These are phyloP conservation scores for Sutorius eximius DNA, from an alignment of 1,284 basidiomycete species.

Conservation along the genomic window DNA sequence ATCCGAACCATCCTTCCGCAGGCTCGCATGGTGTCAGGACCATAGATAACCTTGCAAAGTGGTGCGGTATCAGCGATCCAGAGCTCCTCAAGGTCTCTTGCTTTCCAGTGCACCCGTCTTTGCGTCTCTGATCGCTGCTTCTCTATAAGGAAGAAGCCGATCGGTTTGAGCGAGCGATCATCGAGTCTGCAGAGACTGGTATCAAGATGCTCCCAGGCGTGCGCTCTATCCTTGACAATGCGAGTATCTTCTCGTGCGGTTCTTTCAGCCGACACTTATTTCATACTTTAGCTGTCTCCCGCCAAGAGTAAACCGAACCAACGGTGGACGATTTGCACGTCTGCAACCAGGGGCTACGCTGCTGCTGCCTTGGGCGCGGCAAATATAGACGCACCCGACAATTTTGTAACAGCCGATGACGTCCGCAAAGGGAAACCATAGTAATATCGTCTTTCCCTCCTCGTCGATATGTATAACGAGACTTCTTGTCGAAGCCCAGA, in stretches of 20 bases:
- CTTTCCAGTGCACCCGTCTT: neutral
- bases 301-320: conserved; percentile 49
- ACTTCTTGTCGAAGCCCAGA: conserved; percentile 60
- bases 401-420: conserved; percentile 78
- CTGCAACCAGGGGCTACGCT: conserved; percentile 63
- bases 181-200: conserved; percentile 55
- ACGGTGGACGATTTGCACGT: conserved; percentile 68
- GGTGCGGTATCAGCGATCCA: conserved; percentile 70
- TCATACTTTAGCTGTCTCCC: conserved; percentile 42
- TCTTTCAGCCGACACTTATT: neutral
- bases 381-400: conserved; percentile 56
- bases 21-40: conserved; percentile 82
- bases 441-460: conserved; percentile 38
- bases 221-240: conserved; percentile 51
- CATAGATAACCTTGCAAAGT: conserved; percentile 70
- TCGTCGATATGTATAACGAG: conserved; percentile 25
- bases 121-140: neutral
- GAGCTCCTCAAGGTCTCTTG: conserved; percentile 60
- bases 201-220: conserved; percentile 68
- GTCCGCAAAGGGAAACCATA: conserved; percentile 79
- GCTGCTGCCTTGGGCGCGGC: conserved; percentile 52
- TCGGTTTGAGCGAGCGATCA: conserved; percentile 69
- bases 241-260: conserved; percentile 18
- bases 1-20: conserved; percentile 32
- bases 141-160: conserved; percentile 53